Base-by-base conservation (phyloP, 2,329 filamentous ascomycete genomes). In the Raffaelea albimanens region DNA sequence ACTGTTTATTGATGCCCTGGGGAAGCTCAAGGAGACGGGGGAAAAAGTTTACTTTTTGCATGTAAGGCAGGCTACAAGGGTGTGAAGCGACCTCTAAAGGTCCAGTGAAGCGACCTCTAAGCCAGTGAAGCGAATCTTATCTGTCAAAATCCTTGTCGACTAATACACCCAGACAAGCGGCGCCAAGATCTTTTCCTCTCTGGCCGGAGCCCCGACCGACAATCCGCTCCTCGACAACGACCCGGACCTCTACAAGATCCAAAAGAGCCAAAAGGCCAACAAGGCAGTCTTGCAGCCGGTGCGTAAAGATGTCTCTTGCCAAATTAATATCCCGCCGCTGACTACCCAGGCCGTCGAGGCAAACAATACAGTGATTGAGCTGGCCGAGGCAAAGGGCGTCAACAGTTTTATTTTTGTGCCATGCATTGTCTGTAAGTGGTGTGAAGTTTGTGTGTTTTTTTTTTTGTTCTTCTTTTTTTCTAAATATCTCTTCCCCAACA, bases 391-490 rank as follows among this genome's bases (percentile, higher is more conserved):
- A 11, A 50, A 63, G 14, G 70, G 68, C 0, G 69, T 77, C 3
- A 61, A 60, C 25, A 68, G 64, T 48, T 77, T 77, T 52, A 67
- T 77, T n/a, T 76, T 77, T 55, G 60, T 59, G 0, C 74, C 73
- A 1, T 77, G 73, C 53, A 69, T 77, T 23, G 74, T 78, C 14
- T 76, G 47, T 49, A 41, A 31, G 44, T 25, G 3, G 4, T 19
- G 22, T 21, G 16, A 16, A 16, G 31, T 34, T 16, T 16, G 9
- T 16, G 31, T 9, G 9, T 34, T 34, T 16, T 34, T 34, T n/a
- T n/a, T n/a, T n/a, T n/a, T n/a, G n/a, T n/a, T n/a, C n/a, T n/a
- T n/a, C n/a, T n/a, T n/a, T n/a, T n/a, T n/a, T n/a, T n/a, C n/a
- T n/a, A n/a, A n/a, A n/a, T n/a, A n/a, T n/a, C n/a, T n/a, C n/a